Conservation (phyloP, 805 yeast species). For the Komagataella mondaviorum region DNA sequence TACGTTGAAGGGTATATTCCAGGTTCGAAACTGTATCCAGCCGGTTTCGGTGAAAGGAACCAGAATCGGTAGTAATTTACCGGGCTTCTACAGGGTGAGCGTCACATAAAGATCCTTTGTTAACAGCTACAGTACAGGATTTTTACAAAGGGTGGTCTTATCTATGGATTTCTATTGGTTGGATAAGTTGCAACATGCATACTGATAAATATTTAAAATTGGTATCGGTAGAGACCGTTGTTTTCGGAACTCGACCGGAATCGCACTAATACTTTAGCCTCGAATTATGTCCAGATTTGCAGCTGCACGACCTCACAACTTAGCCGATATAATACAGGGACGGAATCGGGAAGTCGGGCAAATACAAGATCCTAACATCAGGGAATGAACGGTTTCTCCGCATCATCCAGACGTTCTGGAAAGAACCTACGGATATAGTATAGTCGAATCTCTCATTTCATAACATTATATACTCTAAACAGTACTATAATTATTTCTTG, state of each 20-base stretch:
- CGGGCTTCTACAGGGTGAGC: neutral
- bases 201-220: neutral
- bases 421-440: too few relatives aligned
- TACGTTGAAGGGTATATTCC: neutral
- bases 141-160: neutral
- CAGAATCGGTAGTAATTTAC: neutral
- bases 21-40: neutral
- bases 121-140: neutral
- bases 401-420: neutral
- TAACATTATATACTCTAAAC: neutral
- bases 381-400: neutral
- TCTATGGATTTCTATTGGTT: neutral
- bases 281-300: neutral
- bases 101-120: neutral
- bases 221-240: neutral
- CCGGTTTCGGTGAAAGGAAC: neutral
- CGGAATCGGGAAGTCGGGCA: too few relatives aligned
- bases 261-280: neutral
- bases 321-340: too few relatives aligned
- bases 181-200: neutral
- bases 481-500: slow-evolving; percentile 2
- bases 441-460: neutral
- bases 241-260: neutral
- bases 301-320: too few relatives aligned
- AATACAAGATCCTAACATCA: neutral